Evolutionary conservation across 2,329 filamentous ascomycete genomes (phyloP), one percentile per base, ranked within the genome.

Genomic region (Decorospora gaudefroyi): DNA sequence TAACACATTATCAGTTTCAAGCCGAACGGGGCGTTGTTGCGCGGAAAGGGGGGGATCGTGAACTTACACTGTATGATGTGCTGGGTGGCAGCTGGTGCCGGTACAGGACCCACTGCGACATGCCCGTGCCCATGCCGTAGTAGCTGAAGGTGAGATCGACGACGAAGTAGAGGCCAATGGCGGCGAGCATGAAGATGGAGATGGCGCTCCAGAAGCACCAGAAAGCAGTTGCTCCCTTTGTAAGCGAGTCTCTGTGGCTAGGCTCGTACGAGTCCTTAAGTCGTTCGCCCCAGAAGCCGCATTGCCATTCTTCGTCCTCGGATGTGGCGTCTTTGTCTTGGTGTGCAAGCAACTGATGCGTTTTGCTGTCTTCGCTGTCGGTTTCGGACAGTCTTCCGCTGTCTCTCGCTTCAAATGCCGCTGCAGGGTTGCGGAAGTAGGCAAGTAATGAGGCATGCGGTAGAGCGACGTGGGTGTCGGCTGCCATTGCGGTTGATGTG

Each of bases 371-470:
- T 21, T 23, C n/a, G 42, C 28, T 10, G 34, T 33, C 32, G 12
- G 28, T 19, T 17, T 19, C 23, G 26, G 39, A 15, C 16, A 12
- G 2, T 4, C 13, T 9, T 10, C 13, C 17, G 36, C 10, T 42
- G 21, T 23, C 17, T 16, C 3, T 31, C 21, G 25, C 15, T 26
- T 32, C 18, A 12, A 29, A 19, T 19, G 13, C 34, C 16, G 25
- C 7, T 38, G 17, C 6, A 12, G 42, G 16, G 12, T 12, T 36
- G 9, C 42, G 39, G 17, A 62, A 52, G 40, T 53, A 53, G 8
- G 49, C 33, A 16, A 54, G 49, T 13, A 61, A 42, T 1, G 50
- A 49, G 10, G 42, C 33, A 31, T 48, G 51, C 13, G 47, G 46
- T 4, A 59, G 42, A 6, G 46, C 37, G 11, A 47, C 35, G 13